Evolutionary conservation across 169 alveolate species (phyloP), one percentile per base, ranked within the genome.

Genomic region (Perkinsus marinus): DNA sequence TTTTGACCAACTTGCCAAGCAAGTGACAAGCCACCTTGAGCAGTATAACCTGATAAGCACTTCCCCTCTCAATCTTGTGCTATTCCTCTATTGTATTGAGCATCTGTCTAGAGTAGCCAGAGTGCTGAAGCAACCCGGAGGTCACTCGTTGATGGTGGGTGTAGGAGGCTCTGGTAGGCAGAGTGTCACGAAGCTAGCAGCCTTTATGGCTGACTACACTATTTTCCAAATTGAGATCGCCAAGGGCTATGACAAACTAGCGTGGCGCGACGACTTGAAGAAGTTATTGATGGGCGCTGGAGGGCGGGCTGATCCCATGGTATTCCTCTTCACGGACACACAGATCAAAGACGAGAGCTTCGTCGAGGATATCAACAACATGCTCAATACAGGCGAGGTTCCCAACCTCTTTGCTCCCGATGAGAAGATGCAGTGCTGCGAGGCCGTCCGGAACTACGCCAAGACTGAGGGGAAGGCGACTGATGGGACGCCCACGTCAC

Each of bases 121-220:
- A 43, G 96, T 96, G 26, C 91, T 96, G 89, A 95, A 96, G 90
- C 95, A 96, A 79, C 98, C 98, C 2, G 96, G 98, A 39, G 98
- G 98, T 36, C 97, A 98, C 92, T 98, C 98, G 22, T 94, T 98
- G 68, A 94, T 98, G 39, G 97, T 98, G 36, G 99, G 99, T n/a
- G 97, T 97, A n/a, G 98, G 98, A 36, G 99, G 99, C 19, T 96
- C 98, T 26, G 99, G 99, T 10, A 92, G 97, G 91, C 95, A 96
- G 93, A 90, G 95, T 39, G 90, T 96, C 39, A 94, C 98, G 7
- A 69, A 97, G 89, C 92, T 96, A 16, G 96, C 97, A 9, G 93
- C 95, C 89, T 93, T 92, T 89, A 95, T 96, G 94, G 96, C 96
- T 9, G 98, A 97, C 94, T 96, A 90, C 92, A 93, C 95, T 37